Conservation (phyloP, 2,329 filamentous ascomycete genomes). For the Alternaria infectoria region DNA sequence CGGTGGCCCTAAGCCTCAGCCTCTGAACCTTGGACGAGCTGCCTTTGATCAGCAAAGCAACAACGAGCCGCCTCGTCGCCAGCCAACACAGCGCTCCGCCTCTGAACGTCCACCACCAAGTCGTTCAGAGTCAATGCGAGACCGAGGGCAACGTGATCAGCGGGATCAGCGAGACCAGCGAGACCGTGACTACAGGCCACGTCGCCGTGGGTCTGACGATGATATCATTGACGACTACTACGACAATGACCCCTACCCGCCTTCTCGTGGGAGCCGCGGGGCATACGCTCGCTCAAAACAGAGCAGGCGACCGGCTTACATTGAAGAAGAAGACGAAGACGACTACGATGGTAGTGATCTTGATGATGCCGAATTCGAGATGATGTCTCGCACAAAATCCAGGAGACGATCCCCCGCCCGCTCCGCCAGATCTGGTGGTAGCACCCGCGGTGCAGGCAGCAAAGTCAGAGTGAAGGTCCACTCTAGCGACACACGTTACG, state of each 20-base stretch:
- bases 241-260: conserved; percentile 68
- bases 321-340: conserved; percentile 82
- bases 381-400: conserved; percentile 62
- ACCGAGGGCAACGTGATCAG: conserved; percentile 19
- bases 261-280: conserved; percentile 34
- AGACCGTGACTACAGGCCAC: conserved; percentile 30
- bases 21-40: conserved; percentile 56
- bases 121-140: conserved; percentile 45
- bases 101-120: conserved; percentile 52
- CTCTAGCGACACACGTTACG: conserved; percentile 83
- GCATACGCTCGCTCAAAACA: conserved; percentile 36
- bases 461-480: conserved; percentile 92
- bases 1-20: conserved; percentile 55
- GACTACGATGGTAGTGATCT: conserved; percentile 73
- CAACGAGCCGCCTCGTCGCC: conserved; percentile 42
- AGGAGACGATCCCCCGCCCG: conserved; percentile 52
- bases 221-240: conserved; percentile 65
- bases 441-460: conserved; percentile 65
- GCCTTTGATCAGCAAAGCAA: conserved; percentile 52
- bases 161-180: conserved; percentile 2
- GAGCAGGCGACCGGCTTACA: conserved; percentile 64
- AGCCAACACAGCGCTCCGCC: conserved; percentile 50
- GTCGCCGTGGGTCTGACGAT: conserved; percentile 51
- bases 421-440: conserved; percentile 40
- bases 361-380: conserved; percentile 81